Conservation (phyloP, 495 filamentous ascomycete species). For the Emericellopsis terricola region DNA sequence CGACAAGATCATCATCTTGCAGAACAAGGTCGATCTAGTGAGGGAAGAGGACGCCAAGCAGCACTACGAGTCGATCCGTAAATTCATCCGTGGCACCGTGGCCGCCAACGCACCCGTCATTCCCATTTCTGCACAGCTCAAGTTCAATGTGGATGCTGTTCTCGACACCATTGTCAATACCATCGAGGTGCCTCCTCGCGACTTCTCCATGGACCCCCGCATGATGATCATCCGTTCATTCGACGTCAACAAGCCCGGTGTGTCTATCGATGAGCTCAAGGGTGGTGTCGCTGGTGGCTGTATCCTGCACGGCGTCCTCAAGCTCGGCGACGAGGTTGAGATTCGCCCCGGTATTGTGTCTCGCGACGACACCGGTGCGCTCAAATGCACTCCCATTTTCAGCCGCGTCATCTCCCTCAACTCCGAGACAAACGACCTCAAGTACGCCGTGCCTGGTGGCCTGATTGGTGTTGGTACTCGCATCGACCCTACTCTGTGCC, state of each 20-base stretch:
- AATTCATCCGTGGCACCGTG: slow-evolving; percentile 94
- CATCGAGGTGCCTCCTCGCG: slow-evolving; percentile 77
- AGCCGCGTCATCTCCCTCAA: slow-evolving; percentile 86
- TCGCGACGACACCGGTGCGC: slow-evolving; percentile 80
- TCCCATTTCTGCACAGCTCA: slow-evolving; percentile 93
- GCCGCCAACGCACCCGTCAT: slow-evolving; percentile 93
- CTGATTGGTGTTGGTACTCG: slow-evolving; percentile 94
- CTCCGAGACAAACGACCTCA: slow-evolving; percentile 93
- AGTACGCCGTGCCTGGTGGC: slow-evolving; percentile 92
- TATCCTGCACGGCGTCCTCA: slow-evolving; percentile 89
- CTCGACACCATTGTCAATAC: slow-evolving; percentile 84
- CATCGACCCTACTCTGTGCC: slow-evolving; percentile 91
- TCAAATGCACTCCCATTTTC: slow-evolving; percentile 93
- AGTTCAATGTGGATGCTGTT: slow-evolving; percentile 98
- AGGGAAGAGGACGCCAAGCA: slow-evolving; percentile 77
- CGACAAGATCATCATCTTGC: slow-evolving; percentile 93
- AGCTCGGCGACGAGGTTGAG: slow-evolving; percentile 93
- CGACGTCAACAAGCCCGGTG: slow-evolving; percentile 98
- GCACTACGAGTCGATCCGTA: slow-evolving; percentile 89
- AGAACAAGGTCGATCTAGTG: slow-evolving; percentile 99
- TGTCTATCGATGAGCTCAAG: slow-evolving; percentile 98
- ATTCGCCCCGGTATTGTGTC: slow-evolving; percentile 92
- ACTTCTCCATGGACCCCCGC: slow-evolving; percentile 79
- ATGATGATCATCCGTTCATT: slow-evolving; percentile 99
- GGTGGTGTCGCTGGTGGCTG: slow-evolving; percentile 95